Conservation (phyloP, 2,329 filamentous ascomycete genomes). For the Cordyceps farinosa region DNA sequence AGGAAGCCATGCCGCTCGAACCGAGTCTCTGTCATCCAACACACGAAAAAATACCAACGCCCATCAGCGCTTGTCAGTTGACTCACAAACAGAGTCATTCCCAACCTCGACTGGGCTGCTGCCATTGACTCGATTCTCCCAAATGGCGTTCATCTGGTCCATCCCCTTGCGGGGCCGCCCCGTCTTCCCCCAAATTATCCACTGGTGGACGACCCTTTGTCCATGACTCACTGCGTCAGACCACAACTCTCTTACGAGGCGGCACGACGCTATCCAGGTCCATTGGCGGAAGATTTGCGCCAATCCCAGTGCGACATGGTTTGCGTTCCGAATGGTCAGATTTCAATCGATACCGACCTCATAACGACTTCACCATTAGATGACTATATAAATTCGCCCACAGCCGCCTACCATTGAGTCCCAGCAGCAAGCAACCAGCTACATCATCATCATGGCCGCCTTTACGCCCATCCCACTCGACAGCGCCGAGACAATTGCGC, state of each 20-base stretch:
- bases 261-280: not conserved
- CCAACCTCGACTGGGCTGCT: not conserved
- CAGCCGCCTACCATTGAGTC: not conserved
- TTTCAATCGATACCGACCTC: not conserved
- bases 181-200: not conserved
- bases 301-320: not conserved
- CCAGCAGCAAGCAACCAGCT: not conserved
- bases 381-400: not conserved
- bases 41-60: not conserved
- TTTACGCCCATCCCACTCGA: conserved; percentile 14
- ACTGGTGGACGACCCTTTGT: not conserved
- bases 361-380: not conserved
- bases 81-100: conserved; percentile 7
- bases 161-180: not conserved
- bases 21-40: not conserved
- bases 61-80: not conserved
- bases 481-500: conserved; percentile 11
- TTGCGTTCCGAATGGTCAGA: not conserved
- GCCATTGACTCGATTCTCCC: not conserved
- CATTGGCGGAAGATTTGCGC: conserved; percentile 6
- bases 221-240: conserved; percentile 11
- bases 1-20: not conserved
- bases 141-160: not conserved
- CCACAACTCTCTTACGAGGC: conserved; percentile 6
- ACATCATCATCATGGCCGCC: conserved; percentile 7